phyloP scores from a whole-genome alignment of 2,329 filamentous ascomycete genomes.

The Penicillium sp. region DNA sequence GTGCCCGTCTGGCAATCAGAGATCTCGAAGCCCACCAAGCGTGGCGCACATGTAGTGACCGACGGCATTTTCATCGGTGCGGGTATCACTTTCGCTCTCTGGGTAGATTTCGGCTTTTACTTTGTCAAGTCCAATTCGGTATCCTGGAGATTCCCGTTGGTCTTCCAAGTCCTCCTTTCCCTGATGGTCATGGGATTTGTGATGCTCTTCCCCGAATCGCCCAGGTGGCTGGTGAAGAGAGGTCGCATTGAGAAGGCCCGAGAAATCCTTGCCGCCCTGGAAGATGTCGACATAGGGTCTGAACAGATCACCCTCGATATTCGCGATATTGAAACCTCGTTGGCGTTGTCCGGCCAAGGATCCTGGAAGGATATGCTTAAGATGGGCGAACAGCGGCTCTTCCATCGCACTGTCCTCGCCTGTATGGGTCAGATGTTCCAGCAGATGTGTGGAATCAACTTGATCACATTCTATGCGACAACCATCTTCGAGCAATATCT shows the following conservation, averaged over 20 bases:
- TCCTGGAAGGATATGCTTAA: slow-evolving; percentile 39
- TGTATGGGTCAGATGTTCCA: slow-evolving; percentile 37
- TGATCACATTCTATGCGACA: slow-evolving; percentile 36
- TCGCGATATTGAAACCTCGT: slow-evolving; percentile 40
- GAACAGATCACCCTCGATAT: slow-evolving; percentile 36
- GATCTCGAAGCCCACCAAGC: slow-evolving; percentile 30
- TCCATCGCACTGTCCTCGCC: slow-evolving; percentile 35
- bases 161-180: slow-evolving; percentile 37
- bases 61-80: slow-evolving; percentile 48
- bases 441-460: slow-evolving; percentile 38
- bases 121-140: slow-evolving; percentile 37
- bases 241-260: slow-evolving; percentile 34
- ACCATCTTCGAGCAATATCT: slow-evolving; percentile 8
- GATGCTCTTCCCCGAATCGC: slow-evolving; percentile 39
- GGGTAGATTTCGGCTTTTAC: slow-evolving; percentile 48
- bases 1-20: slow-evolving; percentile 46
- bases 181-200: slow-evolving; percentile 35
- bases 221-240: slow-evolving; percentile 48
- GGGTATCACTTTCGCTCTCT: slow-evolving; percentile 47
- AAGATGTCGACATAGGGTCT: slow-evolving; percentile 43
- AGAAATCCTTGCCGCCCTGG: slow-evolving; percentile 40
- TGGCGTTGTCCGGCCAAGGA: slow-evolving; percentile 39
- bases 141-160: slow-evolving; percentile 46
- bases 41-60: slow-evolving; percentile 44
- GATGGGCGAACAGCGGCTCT: slow-evolving; percentile 35